A percentile compares a stretch with the other conserved stretches of the same genome.
Evolutionary conservation across 2,329 filamentous ascomycete species (phyloP).

Genomic region (Dactylellina drechsleri): DNA sequence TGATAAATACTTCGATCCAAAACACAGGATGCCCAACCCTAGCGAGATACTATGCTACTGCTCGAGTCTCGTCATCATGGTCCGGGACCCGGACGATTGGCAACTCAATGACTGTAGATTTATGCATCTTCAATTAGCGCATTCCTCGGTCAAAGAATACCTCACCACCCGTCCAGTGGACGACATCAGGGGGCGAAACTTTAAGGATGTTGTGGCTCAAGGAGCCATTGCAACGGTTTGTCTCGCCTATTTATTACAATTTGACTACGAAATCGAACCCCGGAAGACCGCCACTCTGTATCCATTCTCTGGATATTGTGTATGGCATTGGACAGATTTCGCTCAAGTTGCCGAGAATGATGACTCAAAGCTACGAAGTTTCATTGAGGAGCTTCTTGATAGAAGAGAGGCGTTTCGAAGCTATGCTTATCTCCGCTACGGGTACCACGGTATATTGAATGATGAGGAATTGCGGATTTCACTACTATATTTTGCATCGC

Average conservation of each 20-base stretch:
- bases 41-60: slow-evolving; percentile 1
- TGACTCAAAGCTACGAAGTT: slow-evolving; percentile 18
- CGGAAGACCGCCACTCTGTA: no score
- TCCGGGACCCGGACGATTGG: background rate
- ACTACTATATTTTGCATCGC: background rate
- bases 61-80: slow-evolving; percentile 44
- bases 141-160: slow-evolving; percentile 24
- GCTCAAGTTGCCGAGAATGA: slow-evolving; percentile 40
- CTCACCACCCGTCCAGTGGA: background rate
- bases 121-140: slow-evolving; percentile 25
- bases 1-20: slow-evolving; percentile 15
- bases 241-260: slow-evolving; percentile 57
- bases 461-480: no score
- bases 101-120: background rate
- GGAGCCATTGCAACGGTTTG: slow-evolving; percentile 56
- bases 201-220: slow-evolving; percentile 49
- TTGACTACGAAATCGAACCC: no score
- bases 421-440: no score
- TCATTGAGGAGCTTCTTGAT: slow-evolving; percentile 15
- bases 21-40: slow-evolving; percentile 57
- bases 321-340: slow-evolving; percentile 56
- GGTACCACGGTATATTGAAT: no score
- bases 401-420: background rate
- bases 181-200: background rate
- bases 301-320: slow-evolving; percentile 56